Evolutionary conservation across 108 stramenopile genomes (phyloP).

Genomic region (Mediolabrus comicus): DNA sequence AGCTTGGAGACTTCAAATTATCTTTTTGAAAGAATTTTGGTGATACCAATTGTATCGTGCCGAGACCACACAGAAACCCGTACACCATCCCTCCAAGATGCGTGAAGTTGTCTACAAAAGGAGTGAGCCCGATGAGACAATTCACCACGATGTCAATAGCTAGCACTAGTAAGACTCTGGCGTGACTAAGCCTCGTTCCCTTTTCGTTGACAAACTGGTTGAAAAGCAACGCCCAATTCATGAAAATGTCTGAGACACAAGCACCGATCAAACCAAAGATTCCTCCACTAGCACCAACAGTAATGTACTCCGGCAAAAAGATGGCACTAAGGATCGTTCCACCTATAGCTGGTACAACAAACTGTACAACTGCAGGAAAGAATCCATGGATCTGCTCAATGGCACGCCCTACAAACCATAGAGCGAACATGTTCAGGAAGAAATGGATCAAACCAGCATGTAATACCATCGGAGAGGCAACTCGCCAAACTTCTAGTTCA

Average conservation of each 20-base stretch:
- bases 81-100: conserved; percentile 64
- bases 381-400: conserved; percentile 89
- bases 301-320: conserved; percentile 88
- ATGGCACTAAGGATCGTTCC: conserved; percentile 88
- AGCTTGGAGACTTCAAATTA: conserved; percentile 20
- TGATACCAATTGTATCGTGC: conserved; percentile 76
- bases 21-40: conserved; percentile 77
- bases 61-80: conserved; percentile 78
- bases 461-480: conserved; percentile 86
- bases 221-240: conserved; percentile 92
- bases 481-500: conserved; percentile 75
- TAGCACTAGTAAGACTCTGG: conserved; percentile 67
- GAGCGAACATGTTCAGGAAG: conserved; percentile 86
- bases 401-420: conserved; percentile 89
- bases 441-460: conserved; percentile 97
- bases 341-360: conserved; percentile 78
- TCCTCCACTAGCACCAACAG: conserved; percentile 91
- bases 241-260: conserved; percentile 86
- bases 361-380: conserved; percentile 60
- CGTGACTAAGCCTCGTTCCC: conserved; percentile 66
- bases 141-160: conserved; percentile 82
- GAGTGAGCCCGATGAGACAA: conserved; percentile 80
- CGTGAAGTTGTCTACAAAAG: conserved; percentile 91
- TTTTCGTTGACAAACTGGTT: conserved; percentile 71
- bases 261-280: conserved; percentile 94